These are phyloP conservation scores for Cynanchum wilfordii DNA, from an alignment of 257 asterid species.

Conservation along the genomic window DNA sequence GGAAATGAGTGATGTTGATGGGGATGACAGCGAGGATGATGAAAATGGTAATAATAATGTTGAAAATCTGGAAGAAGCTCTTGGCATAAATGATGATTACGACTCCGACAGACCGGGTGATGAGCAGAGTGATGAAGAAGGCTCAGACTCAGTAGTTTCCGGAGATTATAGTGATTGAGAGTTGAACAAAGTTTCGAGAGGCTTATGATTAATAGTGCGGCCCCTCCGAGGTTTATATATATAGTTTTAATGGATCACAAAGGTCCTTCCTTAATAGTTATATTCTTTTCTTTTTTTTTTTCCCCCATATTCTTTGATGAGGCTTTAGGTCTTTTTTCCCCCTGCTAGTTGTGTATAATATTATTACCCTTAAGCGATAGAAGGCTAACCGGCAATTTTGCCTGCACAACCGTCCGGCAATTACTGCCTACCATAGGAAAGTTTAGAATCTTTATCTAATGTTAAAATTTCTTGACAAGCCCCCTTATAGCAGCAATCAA, in stretches of 20 bases:
- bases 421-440: neutral
- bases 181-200: slow-evolving; percentile 9
- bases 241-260: neutral
- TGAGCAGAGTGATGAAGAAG: slow-evolving; percentile 18
- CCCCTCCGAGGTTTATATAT: neutral
- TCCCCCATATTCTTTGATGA: slow-evolving; percentile 17
- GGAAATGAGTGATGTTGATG: slow-evolving; percentile 33
- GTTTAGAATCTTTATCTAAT: neutral
- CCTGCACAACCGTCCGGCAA: neutral
- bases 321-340: slow-evolving; percentile 3
- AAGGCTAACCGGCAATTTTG: slow-evolving; percentile 4
- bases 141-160: slow-evolving; percentile 49
- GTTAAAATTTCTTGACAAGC: neutral
- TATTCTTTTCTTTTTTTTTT: slow-evolving; percentile 9
- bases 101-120: slow-evolving; percentile 32
- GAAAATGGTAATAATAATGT: slow-evolving; percentile 38
- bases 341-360: slow-evolving; percentile 10
- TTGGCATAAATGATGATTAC: slow-evolving; percentile 32
- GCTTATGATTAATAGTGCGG: neutral
- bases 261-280: slow-evolving; percentile 2
- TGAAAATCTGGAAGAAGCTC: slow-evolving; percentile 28
- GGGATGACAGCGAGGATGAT: slow-evolving; percentile 53
- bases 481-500: neutral
- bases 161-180: slow-evolving; percentile 74
- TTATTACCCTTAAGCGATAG: slow-evolving; percentile 5